Evolutionary conservation across 129 eudicot species (phyloP), one percentile per base, ranked within the genome.

Genomic region (Arctium minus): DNA sequence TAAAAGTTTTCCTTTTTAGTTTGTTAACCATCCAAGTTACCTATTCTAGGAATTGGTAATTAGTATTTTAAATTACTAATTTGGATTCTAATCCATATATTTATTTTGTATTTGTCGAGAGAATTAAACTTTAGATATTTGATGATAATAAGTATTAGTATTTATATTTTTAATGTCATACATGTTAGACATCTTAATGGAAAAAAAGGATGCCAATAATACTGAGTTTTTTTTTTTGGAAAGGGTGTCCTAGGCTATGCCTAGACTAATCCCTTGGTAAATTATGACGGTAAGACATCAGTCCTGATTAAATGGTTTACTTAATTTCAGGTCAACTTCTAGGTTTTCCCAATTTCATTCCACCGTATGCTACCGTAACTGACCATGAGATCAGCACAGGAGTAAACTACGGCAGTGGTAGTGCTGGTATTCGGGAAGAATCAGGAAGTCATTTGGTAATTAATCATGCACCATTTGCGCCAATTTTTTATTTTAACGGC

Each of bases 401-500:
- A 11, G 83, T 87, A 31, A 87, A 87, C 65, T 87, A 87, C 4
- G 90, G 85, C 50, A 83, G 87, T 32, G 90, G 90, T 6, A 82
- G 85, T 78, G 87, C 87, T 73, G 87, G 87, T 72, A 84, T 84
- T 84, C 80, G 60, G 9, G 80, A 84, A 69, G 87, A 84, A 76
- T 35, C 83, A 0, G 90, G 90, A 73, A 76, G 78, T 65, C 86
- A 75, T 80, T 62, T 81, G 78, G 87, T 83, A 87, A 84, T 50
- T n/a, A 39, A 13, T 4, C 68, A 22, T 22, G 27, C 27, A n/a
- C 64, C 62, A 22, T 12, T 81, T 7, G 29, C 4, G 9, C 32
- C 44, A 8, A 69, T 17, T 31, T 22, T 22, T 22, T 22, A 22
- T 22, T 22, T 22, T 22, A 22, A 22, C 27, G 27, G 27, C 27